phyloP scores from a whole-genome alignment of 345 rosid genomes.

The Melastoma malabathricum region DNA sequence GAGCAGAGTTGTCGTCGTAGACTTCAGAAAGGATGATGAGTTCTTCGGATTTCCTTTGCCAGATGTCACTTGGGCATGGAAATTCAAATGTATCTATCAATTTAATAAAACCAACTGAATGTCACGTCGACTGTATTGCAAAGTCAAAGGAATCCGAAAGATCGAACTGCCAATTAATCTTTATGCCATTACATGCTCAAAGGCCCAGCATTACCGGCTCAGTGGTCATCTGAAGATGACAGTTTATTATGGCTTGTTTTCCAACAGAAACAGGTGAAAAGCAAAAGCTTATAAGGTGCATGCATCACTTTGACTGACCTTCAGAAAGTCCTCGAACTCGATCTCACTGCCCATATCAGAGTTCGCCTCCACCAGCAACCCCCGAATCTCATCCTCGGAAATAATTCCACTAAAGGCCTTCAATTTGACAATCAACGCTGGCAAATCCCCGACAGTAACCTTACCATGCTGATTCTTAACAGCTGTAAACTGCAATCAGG shows the following conservation, averaged over 20 bases:
- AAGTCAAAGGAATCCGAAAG: no score
- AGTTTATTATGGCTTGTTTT: background rate
- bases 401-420: constrained; percentile 43
- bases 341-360: constrained; percentile 34
- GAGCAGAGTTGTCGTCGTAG: constrained; percentile 52
- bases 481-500: constrained; percentile 32
- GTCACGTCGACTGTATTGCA: constrained; percentile 2
- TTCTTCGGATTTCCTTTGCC: constrained; percentile 49
- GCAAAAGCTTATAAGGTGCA: background rate
- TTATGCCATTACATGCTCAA: no score
- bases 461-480: constrained; percentile 50
- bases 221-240: no score
- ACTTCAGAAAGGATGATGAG: constrained; percentile 62
- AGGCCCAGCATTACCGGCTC: no score
- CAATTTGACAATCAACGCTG: constrained; percentile 42
- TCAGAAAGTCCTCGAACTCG: constrained; percentile 70
- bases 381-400: constrained; percentile 53
- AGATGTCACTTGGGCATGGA: constrained; percentile 48
- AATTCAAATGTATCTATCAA: constrained; percentile 49
- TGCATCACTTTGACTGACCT: constrained; percentile 25
- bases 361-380: constrained; percentile 25
- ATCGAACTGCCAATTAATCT: no score
- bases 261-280: background rate
- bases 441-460: constrained; percentile 47
- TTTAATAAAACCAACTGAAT: constrained; percentile 12